These are phyloP conservation scores for Xylaria multiplex DNA, from an alignment of 2,329 filamentous ascomycete species.

Conservation along the genomic window DNA sequence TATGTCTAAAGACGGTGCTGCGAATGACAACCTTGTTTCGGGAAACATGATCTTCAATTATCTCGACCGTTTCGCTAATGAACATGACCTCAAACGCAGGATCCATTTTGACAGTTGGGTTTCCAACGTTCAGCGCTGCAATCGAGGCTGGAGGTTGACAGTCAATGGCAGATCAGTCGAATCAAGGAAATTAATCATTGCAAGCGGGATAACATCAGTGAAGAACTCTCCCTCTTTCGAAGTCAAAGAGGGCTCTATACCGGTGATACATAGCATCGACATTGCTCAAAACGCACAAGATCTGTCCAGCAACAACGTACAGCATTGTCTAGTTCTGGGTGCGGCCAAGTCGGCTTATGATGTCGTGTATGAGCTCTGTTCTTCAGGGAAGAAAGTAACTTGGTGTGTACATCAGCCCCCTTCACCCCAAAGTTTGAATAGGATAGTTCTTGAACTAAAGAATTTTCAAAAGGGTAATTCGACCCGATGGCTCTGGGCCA, in stretches of 20 bases:
- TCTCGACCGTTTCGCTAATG: conserved; percentile 32
- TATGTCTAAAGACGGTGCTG: no score
- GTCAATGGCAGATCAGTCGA: conserved; percentile 19
- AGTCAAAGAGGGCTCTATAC: conserved; percentile 28
- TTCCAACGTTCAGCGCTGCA: conserved; percentile 23
- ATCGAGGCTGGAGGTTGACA: conserved; percentile 17
- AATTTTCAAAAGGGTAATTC: conserved; percentile 19
- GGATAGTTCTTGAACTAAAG: no score
- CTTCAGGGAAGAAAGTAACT: conserved; percentile 34
- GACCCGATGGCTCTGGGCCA: conserved; percentile 30
- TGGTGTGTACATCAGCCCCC: conserved; percentile 3
- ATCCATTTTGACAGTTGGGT: conserved; percentile 38
- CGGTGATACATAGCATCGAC: conserved; percentile 22
- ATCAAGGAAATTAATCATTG: conserved; percentile 44
- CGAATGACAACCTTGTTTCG: conserved; percentile 24
- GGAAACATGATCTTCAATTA: conserved; percentile 38
- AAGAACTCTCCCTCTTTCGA: conserved; percentile 34
- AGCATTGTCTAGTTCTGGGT: conserved; percentile 25
- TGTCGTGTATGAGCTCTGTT: conserved; percentile 30
- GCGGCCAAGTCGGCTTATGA: conserved; percentile 38
- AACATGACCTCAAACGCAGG: conserved; percentile 36
- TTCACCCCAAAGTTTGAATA: no score
- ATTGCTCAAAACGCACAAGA: conserved; percentile 10
- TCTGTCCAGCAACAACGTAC: not conserved
- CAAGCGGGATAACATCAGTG: conserved; percentile 42